A percentile compares a stretch with the other conserved stretches of the same genome.
These are phyloP conservation scores for Umbelopsis ramanniana DNA, from an alignment of 192 early-diverging fungal genomes.

Conservation along the genomic window DNA sequence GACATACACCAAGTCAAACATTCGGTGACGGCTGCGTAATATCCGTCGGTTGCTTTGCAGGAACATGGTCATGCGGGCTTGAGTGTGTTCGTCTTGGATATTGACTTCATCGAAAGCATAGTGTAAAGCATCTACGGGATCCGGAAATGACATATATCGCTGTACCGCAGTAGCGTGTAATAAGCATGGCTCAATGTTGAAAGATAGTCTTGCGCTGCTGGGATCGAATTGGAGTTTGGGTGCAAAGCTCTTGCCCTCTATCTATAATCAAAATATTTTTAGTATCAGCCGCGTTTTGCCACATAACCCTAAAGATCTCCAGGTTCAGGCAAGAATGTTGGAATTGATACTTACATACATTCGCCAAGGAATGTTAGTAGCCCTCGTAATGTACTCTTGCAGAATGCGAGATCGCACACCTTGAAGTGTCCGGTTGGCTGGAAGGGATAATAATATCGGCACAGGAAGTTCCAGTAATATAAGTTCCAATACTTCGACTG, in stretches of 20 bases:
- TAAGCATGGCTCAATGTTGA: neutral
- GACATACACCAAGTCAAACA: slow-evolving; percentile 1
- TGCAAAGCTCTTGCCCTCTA: slow-evolving; percentile 5
- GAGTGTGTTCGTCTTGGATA: neutral
- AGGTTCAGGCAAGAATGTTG: neutral
- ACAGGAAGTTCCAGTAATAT: slow-evolving; percentile 8
- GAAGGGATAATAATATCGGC: neutral
- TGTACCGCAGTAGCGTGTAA: neutral
- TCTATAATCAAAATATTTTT: neutral
- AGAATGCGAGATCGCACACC: neutral
- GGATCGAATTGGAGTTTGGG: neutral
- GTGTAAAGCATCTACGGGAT: neutral
- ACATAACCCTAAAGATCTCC: neutral
- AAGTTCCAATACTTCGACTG: neutral
- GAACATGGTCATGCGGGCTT: slow-evolving; percentile 7
- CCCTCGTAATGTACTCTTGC: neutral
- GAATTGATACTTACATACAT: neutral
- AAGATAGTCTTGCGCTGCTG: neutral
- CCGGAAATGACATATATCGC: neutral
- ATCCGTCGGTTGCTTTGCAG: slow-evolving; percentile 1
- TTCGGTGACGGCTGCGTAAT: neutral
- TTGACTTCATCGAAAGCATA: slow-evolving; percentile 1
- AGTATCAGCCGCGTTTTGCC: neutral
- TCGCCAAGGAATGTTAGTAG: neutral
- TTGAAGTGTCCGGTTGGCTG: neutral